Evolutionary conservation across 2,329 filamentous ascomycete genomes (phyloP), one percentile per base, ranked within the genome.

Genomic region (Sclerotinia subarctica): DNA sequence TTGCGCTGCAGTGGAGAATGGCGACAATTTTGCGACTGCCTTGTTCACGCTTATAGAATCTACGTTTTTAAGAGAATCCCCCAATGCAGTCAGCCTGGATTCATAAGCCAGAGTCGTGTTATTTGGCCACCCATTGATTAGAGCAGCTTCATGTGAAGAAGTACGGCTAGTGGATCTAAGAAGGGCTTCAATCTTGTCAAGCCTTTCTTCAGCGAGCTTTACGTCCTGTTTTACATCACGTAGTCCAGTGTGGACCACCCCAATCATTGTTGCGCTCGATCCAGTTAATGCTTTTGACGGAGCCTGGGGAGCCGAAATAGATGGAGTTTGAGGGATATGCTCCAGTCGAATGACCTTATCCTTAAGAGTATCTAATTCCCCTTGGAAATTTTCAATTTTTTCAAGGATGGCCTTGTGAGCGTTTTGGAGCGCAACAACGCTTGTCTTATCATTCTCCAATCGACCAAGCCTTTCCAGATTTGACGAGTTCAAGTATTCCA

Each of bases 1-100:
- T 32, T 46, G 35, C 4, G 21, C 35, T 26, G 47, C 38, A n/a
- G 56, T 63, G 21, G 65, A 62, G 26, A 67, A 62, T 3, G 64
- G 32, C 21, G 64, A 62, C 1, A 44, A 11, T 35, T 13, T 66
- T 10, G 32, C 13, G 1, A 29, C 38, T 44, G 65, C 15, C 21
- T 26, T 44, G 38, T 47, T 21, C 3, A 17, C 38, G n/a, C 15
- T 26, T 46, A 49, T 24, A n/a, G 11, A 38, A 38, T 46, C 26
- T 32, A 24, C 19, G 32, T 62, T 26, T 52, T 67, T 53, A 3
- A 53, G 3, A 52, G 35, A 63, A n/a, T 54, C 32, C 46, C 63
- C 65, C 15, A 67, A 46, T 15, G 29, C 26, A 54, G 17, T 24
- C 21, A 67, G 17, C 13, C 56, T 63, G 13, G 32, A 63, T 38